phyloP scores from a whole-genome alignment of 345 rosid species.

The Luvunga scandens region DNA sequence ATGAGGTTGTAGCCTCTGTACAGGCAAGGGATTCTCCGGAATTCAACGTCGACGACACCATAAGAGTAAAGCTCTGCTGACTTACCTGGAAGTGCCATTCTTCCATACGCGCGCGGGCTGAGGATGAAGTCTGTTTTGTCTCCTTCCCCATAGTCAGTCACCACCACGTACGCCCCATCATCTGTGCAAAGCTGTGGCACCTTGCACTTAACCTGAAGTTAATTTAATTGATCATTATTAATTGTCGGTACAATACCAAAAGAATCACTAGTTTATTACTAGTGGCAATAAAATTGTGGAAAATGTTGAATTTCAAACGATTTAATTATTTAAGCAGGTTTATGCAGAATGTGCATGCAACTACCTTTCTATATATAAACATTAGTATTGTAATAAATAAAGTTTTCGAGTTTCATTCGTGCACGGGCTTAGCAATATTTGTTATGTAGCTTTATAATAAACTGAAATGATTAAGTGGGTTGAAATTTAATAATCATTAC shows the following conservation, averaged over 20 bases:
- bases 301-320: background rate
- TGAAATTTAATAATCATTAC: constrained; percentile 23
- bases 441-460: no score
- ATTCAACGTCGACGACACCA: constrained; percentile 83
- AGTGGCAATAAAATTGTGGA: background rate
- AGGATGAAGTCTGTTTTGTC: constrained; percentile 77
- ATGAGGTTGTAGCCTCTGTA: constrained; percentile 44
- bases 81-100: constrained; percentile 42
- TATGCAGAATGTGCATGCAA: background rate
- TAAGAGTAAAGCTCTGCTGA: constrained; percentile 44
- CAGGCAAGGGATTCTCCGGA: constrained; percentile 60
- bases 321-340: background rate
- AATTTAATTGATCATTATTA: background rate
- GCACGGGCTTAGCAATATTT: background rate
- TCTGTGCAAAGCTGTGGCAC: constrained; percentile 54
- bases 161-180: constrained; percentile 62
- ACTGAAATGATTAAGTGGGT: background rate
- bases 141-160: constrained; percentile 86
- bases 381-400: background rate
- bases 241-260: background rate
- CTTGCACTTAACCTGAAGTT: constrained; percentile 68
- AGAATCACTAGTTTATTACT: background rate
- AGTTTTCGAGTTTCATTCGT: background rate
- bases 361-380: background rate
- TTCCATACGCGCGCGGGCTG: constrained; percentile 59